phyloP scores from a whole-genome alignment of 257 asterid species.

The Solanum virginianum region DNA sequence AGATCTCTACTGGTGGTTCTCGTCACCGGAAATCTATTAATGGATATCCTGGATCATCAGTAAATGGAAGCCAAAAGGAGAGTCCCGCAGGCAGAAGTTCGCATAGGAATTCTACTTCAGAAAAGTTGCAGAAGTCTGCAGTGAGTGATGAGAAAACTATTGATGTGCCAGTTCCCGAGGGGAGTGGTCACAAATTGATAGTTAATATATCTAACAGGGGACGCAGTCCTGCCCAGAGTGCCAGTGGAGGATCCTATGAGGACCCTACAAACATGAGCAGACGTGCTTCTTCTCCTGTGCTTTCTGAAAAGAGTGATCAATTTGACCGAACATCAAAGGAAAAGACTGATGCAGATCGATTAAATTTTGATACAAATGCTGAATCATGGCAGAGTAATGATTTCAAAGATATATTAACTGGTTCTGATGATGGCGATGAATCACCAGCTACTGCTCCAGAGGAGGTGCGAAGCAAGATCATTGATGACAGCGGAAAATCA shows the following conservation, averaged over 20 bases:
- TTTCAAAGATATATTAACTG: conserved; percentile 30
- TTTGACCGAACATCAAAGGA: conserved; percentile 24
- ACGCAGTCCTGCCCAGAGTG: conserved; percentile 59
- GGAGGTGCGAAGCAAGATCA: conserved; percentile 38
- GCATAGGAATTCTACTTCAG: conserved; percentile 28
- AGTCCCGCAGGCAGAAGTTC: conserved; percentile 28
- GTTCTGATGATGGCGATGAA: conserved; percentile 39
- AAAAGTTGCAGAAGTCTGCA: conserved; percentile 37
- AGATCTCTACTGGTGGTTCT: conserved; percentile 31
- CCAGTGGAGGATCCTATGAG: conserved; percentile 36
- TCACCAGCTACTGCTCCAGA: conserved; percentile 30
- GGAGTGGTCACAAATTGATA: conserved; percentile 47
- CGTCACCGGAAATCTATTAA: conserved; percentile 39
- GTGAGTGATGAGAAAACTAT: conserved; percentile 30
- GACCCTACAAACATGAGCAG: conserved; percentile 38
- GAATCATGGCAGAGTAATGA: conserved; percentile 39
- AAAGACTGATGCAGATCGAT: conserved; percentile 30
- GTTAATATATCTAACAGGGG: conserved; percentile 66
- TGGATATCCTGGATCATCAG: conserved; percentile 24
- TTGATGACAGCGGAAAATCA: conserved; percentile 23
- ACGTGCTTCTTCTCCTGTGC: conserved; percentile 47
- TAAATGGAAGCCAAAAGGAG: conserved; percentile 53
- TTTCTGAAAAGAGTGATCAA: conserved; percentile 32
- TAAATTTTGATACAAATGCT: conserved; percentile 26
- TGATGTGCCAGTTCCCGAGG: conserved; percentile 37